Percentiles rank a stretch among this genome's conserved stretches.
Evolutionary conservation across 2,329 filamentous ascomycete genomes (phyloP).

Genomic region (Colletotrichum lindemuthianum): DNA sequence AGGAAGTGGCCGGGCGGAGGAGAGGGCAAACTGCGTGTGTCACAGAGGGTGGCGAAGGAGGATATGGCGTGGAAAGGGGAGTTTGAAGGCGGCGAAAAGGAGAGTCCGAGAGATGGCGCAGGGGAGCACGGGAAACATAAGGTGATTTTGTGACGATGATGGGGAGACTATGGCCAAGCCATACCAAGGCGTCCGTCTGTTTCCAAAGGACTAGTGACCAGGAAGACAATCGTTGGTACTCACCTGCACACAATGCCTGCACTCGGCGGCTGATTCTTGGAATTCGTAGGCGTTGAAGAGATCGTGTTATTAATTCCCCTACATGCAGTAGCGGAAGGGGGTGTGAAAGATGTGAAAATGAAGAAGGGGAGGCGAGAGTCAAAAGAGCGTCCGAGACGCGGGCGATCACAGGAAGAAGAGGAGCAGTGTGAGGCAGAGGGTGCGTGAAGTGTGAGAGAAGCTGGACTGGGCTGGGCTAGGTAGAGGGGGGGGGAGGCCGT

Average conservation of each 20-base stretch:
- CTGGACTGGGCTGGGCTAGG: constrained; percentile 9
- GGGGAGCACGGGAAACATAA: constrained; percentile 46
- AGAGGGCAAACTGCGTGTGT: constrained; percentile 24
- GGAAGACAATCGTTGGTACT: constrained; percentile 9
- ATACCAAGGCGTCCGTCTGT: neutral
- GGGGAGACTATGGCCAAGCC: constrained; percentile 51
- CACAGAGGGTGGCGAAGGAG: constrained; percentile 38
- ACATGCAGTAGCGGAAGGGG: constrained; percentile 20
- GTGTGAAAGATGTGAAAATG: constrained; percentile 21
- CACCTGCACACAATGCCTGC: constrained; percentile 37
- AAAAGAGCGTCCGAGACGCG: constrained; percentile 29
- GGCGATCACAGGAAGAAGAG: constrained; percentile 33
- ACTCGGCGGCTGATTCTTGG: constrained; percentile 35
- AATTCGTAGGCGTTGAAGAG: constrained; percentile 17
- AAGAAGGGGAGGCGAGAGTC: constrained; percentile 15
- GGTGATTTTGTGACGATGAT: constrained; percentile 41
- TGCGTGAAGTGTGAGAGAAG: constrained; percentile 20
- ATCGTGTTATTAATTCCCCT: constrained; percentile 29
- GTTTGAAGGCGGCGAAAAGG: constrained; percentile 41
- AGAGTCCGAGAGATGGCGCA: constrained; percentile 34
- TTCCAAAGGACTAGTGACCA: no score
- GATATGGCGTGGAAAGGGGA: constrained; percentile 23
- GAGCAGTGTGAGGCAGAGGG: constrained; percentile 19
- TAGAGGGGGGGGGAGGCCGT: constrained; percentile 4
- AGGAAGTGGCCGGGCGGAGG: constrained; percentile 30